Conservation (phyloP, 106 monocot species). For the Apostasia shenzhenica region DNA sequence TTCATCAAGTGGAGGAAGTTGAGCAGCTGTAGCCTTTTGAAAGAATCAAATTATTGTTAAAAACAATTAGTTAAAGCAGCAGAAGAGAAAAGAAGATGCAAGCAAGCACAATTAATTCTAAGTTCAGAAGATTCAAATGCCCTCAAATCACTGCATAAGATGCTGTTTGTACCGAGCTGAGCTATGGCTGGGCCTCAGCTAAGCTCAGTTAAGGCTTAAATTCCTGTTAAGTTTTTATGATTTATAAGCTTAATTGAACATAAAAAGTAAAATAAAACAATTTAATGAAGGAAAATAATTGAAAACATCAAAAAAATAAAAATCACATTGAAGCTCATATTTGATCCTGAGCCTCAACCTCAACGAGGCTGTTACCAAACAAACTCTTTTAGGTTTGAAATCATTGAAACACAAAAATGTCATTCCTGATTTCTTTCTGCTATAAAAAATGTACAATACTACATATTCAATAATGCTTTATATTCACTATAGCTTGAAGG, state of each 20-base stretch:
- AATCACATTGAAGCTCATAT: too few species aligned
- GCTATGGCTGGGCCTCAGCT: background rate
- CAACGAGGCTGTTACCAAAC: too few species aligned
- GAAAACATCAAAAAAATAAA: background rate
- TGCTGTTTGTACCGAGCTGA: too few species aligned
- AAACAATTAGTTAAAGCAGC: background rate
- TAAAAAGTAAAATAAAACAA: background rate
- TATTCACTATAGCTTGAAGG: too few species aligned
- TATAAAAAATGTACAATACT: too few species aligned
- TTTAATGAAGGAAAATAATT: too few species aligned
- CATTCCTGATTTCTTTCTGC: too few species aligned
- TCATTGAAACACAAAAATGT: too few species aligned
- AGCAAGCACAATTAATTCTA: background rate
- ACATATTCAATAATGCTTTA: too few species aligned
- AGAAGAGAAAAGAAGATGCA: background rate
- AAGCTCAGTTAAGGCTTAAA: background rate
- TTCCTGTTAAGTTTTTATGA: background rate
- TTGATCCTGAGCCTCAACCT: too few species aligned
- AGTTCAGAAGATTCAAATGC: background rate
- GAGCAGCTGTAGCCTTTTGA: constrained; percentile 51
- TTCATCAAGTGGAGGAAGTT: constrained; percentile 63
- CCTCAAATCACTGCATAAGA: background rate
- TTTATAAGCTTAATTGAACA: background rate
- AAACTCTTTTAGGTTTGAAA: too few species aligned
- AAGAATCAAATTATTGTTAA: background rate